Conservation (phyloP, 1,139 yeast species). For the Saccharomyces hybrid region DNA sequence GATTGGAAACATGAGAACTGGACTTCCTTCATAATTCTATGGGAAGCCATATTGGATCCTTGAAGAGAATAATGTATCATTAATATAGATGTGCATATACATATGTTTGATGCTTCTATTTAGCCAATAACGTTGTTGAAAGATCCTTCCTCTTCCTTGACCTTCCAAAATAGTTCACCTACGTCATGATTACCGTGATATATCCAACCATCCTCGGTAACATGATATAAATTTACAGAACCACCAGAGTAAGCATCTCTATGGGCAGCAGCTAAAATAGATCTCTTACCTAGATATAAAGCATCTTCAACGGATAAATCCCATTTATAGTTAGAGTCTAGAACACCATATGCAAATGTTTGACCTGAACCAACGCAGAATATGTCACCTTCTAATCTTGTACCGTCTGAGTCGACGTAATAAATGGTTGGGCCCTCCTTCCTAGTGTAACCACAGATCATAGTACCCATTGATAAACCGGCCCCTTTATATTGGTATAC, state of each 20-base stretch:
- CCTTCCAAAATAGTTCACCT: constrained; percentile 86
- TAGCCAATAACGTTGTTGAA: constrained; percentile 79
- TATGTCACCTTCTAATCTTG: constrained; percentile 87
- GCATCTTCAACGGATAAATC: constrained; percentile 90
- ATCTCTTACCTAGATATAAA: constrained; percentile 85
- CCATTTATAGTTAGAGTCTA: constrained; percentile 87
- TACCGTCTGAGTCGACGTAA: constrained; percentile 96
- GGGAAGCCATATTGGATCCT: not conserved
- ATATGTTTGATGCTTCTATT: constrained; percentile 2
- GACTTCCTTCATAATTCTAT: not conserved
- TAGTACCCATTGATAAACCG: constrained; percentile 99
- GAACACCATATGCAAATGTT: constrained; percentile 98
- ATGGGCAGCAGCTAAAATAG: constrained; percentile 95
- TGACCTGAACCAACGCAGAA: constrained; percentile 99
- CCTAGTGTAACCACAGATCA: constrained; percentile 95
- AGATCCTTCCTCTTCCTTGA: constrained; percentile 80
- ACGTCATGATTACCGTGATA: constrained; percentile 95
- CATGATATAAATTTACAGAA: constrained; percentile 85
- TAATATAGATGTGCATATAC: constrained; percentile 6
- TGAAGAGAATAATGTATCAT: constrained; percentile 5
- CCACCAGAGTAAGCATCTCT: constrained; percentile 99
- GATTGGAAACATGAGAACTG: not conserved
- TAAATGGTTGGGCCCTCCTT: constrained; percentile 93
- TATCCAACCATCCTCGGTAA: constrained; percentile 88
- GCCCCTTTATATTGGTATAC: constrained; percentile 93